Evolutionary conservation across 2,329 filamentous ascomycete genomes (phyloP), one percentile per base, ranked within the genome.

Genomic region (Claviceps sp.): DNA sequence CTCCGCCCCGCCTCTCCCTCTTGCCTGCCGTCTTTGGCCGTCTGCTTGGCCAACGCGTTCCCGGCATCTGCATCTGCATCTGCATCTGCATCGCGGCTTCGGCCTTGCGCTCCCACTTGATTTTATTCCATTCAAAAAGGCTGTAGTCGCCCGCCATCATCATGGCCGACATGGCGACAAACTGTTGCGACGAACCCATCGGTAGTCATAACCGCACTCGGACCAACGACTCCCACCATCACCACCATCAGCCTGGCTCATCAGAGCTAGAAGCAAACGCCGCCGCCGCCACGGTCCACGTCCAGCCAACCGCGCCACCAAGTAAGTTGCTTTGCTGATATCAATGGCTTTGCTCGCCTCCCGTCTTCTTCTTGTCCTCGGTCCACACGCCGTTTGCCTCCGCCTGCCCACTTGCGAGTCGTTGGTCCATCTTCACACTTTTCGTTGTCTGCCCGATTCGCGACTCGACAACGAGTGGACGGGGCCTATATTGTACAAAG

Each of bases 141-240:
- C 38, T 30, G 48, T 24, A 30, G 30, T 22, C 26, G 42, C 34
- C 49, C 49, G 34, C 43, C n/a, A 42, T 43, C 22, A 38, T 37
- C 26, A 30, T 24, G 24, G 30, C 30, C 30, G 30, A 34, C 30
- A 45, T 30, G 43, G 46, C 30, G 40, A 49, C 24, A 7, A 26
- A 16, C 24, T 20, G 44, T 37, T 48, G 50, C 43, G 52, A 22
- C 50, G 50, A 52, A 42, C 49, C 50, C 52, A 50, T 52, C 42
- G 52, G 37, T 34, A 34, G 9, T 11, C 30, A 34, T 47, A 50
- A 50, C 52, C 49, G 51, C 52, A 45, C 49, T 18, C 40, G 14
- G 42, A 50, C 42, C 47, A 53, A 44, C 48, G 30, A 51, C 37
- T 13, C 40, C 24, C 13, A 44, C 5, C 50, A 45, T 42, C 46